Percentiles rank a stretch among this genome's conserved stretches.
phyloP scores from a whole-genome alignment of 2,329 filamentous ascomycete species.

The Ceratocystis albifundus region DNA sequence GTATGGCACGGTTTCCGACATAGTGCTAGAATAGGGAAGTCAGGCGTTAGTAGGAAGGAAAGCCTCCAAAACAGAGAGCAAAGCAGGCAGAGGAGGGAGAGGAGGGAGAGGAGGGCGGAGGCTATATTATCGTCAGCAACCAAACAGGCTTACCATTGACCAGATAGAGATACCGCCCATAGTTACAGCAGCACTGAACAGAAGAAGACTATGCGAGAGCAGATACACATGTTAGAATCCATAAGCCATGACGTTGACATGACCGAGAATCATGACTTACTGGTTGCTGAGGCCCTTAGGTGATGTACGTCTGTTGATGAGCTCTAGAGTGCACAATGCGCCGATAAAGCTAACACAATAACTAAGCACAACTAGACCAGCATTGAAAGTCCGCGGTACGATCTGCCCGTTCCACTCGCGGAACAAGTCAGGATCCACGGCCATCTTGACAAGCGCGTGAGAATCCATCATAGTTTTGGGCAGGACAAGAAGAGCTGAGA shows the following conservation, averaged over 20 bases:
- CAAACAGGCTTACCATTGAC: slow-evolving; percentile 45
- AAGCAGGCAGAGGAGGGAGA: slow-evolving; percentile 2
- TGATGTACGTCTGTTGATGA: slow-evolving; percentile 65
- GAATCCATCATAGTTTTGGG: neutral
- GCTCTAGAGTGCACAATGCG: slow-evolving; percentile 65
- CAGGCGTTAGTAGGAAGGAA: too few relatives aligned
- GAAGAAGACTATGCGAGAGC: slow-evolving; percentile 41
- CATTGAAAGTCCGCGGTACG: slow-evolving; percentile 40
- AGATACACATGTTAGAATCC: neutral
- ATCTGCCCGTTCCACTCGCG: slow-evolving; percentile 35
- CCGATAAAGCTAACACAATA: slow-evolving; percentile 67
- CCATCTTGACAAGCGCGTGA: neutral
- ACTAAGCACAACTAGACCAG: slow-evolving; percentile 59
- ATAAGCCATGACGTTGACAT: neutral
- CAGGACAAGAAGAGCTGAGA: neutral
- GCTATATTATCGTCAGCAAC: neutral
- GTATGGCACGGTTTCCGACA: slow-evolving; percentile 68
- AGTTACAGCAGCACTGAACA: slow-evolving; percentile 52
- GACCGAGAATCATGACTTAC: slow-evolving; percentile 35
- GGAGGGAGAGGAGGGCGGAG: neutral
- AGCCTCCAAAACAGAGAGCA: slow-evolving; percentile 8
- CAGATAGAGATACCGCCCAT: slow-evolving; percentile 67
- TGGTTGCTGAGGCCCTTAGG: slow-evolving; percentile 57
- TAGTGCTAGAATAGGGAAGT: slow-evolving; percentile 48
- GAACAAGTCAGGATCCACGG: slow-evolving; percentile 28